Evolutionary conservation across 768 basidiomycete species (phyloP).

Genomic region (Agaricus bisporus): DNA sequence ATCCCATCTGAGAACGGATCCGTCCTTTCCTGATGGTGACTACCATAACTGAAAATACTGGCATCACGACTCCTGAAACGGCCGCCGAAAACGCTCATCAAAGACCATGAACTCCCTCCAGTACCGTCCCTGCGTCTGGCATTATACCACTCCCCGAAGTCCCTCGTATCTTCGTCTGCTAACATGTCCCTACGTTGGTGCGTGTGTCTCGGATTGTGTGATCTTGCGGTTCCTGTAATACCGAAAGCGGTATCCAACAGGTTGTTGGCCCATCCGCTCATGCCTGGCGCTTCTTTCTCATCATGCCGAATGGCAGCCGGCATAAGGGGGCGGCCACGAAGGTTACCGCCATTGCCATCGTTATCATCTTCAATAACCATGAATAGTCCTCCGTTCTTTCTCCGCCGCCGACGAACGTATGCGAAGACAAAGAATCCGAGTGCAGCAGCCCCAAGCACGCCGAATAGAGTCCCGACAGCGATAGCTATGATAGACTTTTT

Average conservation of each 20-base stretch:
- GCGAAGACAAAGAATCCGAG: conserved; percentile 34
- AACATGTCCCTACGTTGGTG: conserved; percentile 62
- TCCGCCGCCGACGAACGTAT: conserved; percentile 34
- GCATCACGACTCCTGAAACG: conserved; percentile 34
- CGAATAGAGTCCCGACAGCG: conserved; percentile 58
- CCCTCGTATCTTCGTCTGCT: conserved; percentile 65
- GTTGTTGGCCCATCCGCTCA: conserved; percentile 12
- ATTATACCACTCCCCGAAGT: conserved; percentile 40
- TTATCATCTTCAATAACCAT: conserved; percentile 19
- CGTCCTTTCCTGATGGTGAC: conserved; percentile 38
- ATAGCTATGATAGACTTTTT: conserved; percentile 36
- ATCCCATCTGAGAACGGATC: conserved; percentile 47
- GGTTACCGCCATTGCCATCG: conserved; percentile 13
- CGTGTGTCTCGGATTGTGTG: conserved; percentile 19
- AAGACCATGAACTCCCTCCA: conserved; percentile 48
- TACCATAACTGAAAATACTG: conserved; percentile 24
- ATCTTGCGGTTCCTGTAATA: conserved; percentile 26
- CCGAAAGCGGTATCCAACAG: conserved; percentile 16
- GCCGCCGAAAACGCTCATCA: conserved; percentile 38
- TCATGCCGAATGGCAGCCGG: conserved; percentile 23
- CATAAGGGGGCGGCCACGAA: conserved; percentile 18
- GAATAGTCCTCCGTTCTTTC: conserved; percentile 22
- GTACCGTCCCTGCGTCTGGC: conserved; percentile 31
- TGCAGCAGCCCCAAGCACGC: conserved; percentile 47
- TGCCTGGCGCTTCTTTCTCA: conserved; percentile 6